Percentiles rank a stretch among this genome's conserved stretches.
Evolutionary conservation across 768 basidiomycete genomes (phyloP).

Genomic region (Mycena haematopus): DNA sequence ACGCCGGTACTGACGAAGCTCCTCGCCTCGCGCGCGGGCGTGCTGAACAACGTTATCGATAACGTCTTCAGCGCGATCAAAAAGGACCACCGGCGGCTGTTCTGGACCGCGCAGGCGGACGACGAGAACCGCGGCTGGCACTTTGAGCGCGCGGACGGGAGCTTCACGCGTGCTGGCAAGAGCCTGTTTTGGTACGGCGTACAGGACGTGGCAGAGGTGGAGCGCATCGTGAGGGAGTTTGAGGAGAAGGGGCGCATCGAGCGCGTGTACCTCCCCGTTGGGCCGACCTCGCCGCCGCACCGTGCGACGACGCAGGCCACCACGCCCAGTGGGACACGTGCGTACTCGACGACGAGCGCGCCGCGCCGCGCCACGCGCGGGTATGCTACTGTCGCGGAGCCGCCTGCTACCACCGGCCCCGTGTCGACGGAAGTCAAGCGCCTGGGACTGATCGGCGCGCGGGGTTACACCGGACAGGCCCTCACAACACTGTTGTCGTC

Average conservation of each 20-base stretch:
- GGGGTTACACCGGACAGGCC: conserved; percentile 95
- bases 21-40: conserved; percentile 83
- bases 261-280: conserved; percentile 89
- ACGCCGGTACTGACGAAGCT: conserved; percentile 92
- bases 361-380: conserved; percentile 65
- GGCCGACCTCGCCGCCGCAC: conserved; percentile 69
- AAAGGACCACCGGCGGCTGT: conserved; percentile 91
- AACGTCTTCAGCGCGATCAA: conserved; percentile 97
- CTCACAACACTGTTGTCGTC: conserved; percentile 82
- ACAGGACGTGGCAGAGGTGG: conserved; percentile 89
- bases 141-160: conserved; percentile 97
- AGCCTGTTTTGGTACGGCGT: conserved; percentile 99
- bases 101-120: conserved; percentile 97
- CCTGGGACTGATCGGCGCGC: conserved; percentile 93
- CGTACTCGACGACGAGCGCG: conserved; percentile 68
- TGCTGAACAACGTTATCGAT: conserved; percentile 94
- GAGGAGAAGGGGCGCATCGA: conserved; percentile 85
- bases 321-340: conserved; percentile 49
- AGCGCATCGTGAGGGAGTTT: conserved; percentile 77
- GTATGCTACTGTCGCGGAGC: conserved; percentile 74
- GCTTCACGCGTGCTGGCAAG: conserved; percentile 93
- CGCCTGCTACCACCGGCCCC: conserved; percentile 33
- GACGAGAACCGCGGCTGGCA: conserved; percentile 99
- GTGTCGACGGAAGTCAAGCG: conserved; percentile 76
- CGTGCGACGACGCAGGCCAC: conserved; percentile 37